Percentiles rank a stretch among this genome's conserved stretches.
These are phyloP conservation scores for Zygosaccharomyces lentus DNA, from an alignment of 805 yeast genomes.

Conservation along the genomic window DNA sequence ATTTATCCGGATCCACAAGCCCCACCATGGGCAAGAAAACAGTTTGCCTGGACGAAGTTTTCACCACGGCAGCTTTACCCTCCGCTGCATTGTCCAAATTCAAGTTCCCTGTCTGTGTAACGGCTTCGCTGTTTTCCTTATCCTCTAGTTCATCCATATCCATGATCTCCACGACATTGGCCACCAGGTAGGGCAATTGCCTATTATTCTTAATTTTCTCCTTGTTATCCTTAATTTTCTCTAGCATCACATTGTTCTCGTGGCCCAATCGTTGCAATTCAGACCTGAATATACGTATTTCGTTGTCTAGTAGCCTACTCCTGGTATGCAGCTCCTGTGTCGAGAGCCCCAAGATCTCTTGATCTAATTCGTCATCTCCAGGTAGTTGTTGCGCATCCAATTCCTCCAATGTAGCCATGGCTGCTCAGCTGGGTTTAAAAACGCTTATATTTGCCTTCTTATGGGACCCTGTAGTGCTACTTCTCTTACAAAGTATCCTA, in stretches of 20 bases:
- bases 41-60: slow-evolving; percentile 96
- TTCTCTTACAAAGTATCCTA: neutral
- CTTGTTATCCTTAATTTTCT: slow-evolving; percentile 90
- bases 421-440: neutral
- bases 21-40: slow-evolving; percentile 95
- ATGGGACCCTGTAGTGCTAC: neutral
- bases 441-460: neutral
- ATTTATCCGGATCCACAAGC: slow-evolving; percentile 81
- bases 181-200: slow-evolving; percentile 93
- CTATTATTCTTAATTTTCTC: slow-evolving; percentile 94
- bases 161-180: slow-evolving; percentile 90
- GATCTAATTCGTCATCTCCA: slow-evolving; percentile 61
- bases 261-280: slow-evolving; percentile 87
- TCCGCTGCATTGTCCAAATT: slow-evolving; percentile 86
- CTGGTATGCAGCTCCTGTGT: slow-evolving; percentile 82
- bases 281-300: slow-evolving; percentile 89
- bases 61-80: slow-evolving; percentile 97
- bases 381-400: slow-evolving; percentile 49
- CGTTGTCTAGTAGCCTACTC: slow-evolving; percentile 85
- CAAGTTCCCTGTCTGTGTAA: slow-evolving; percentile 90
- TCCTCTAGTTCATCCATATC: slow-evolving; percentile 82
- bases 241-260: slow-evolving; percentile 89
- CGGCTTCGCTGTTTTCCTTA: slow-evolving; percentile 48
- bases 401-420: slow-evolving; percentile 83
- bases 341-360: slow-evolving; percentile 72